These are phyloP conservation scores for Parascedosporium putredinis DNA, from an alignment of 2,329 filamentous ascomycete genomes.

Conservation along the genomic window DNA sequence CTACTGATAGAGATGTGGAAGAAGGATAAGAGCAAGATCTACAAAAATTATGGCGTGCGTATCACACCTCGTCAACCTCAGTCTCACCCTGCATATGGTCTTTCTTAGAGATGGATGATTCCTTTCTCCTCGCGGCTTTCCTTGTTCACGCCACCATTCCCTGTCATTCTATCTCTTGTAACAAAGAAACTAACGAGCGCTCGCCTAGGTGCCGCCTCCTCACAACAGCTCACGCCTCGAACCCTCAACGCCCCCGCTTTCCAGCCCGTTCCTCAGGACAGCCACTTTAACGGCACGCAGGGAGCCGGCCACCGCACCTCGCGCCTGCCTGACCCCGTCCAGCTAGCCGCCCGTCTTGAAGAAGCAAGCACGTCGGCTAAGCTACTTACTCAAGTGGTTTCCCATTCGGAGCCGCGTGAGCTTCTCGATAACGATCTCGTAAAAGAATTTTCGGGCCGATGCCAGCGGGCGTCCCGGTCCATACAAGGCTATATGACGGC, in stretches of 20 bases:
- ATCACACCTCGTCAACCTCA: constrained; percentile 16
- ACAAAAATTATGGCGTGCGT: constrained; percentile 37
- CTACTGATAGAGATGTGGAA: constrained; percentile 77
- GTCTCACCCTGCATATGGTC: background rate
- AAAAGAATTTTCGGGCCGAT: constrained; percentile 83
- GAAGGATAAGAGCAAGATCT: constrained; percentile 65
- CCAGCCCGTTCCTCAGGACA: constrained; percentile 27
- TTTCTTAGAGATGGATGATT: background rate
- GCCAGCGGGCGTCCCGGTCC: constrained; percentile 66
- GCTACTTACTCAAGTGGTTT: constrained; percentile 82
- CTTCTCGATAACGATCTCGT: constrained; percentile 77
- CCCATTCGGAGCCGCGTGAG: constrained; percentile 69
- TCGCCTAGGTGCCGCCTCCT: background rate
- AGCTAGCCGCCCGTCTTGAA: constrained; percentile 74
- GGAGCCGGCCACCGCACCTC: constrained; percentile 32
- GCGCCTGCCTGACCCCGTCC: constrained; percentile 55
- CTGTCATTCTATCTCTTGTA: constrained; percentile 4
- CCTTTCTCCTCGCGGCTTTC: background rate
- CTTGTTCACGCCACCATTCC: no score
- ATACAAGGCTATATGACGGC: constrained; percentile 79
- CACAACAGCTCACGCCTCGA: constrained; percentile 5
- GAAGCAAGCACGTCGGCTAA: constrained; percentile 87
- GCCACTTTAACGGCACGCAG: constrained; percentile 44
- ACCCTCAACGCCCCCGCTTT: background rate
- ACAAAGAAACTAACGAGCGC: background rate